Percentiles rank a stretch among this genome's conserved stretches.
Conservation (phyloP, 140 eudicot species). For the Bidens hawaiensis region DNA sequence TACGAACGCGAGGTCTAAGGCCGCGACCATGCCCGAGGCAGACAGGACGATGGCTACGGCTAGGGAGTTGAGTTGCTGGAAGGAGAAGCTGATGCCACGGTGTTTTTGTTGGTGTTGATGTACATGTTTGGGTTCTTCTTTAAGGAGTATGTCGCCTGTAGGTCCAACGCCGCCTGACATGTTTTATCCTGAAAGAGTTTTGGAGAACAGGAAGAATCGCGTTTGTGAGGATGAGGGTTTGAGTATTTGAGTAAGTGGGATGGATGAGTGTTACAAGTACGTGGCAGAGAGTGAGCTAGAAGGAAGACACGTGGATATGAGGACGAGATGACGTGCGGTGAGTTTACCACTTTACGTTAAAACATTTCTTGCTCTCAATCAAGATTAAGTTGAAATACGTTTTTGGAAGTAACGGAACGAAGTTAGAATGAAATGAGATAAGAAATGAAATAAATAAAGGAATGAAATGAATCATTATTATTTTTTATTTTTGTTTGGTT, state of each 20-base stretch:
- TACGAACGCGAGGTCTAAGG: constrained; percentile 50
- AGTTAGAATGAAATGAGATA: too few relatives aligned
- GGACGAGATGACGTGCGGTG: background rate
- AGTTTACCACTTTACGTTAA: background rate
- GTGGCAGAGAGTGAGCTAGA: background rate
- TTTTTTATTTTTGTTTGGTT: too few relatives aligned
- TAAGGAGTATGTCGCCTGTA: constrained; percentile 25
- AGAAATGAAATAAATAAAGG: too few relatives aligned
- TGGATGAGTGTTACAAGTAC: background rate
- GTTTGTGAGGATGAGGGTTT: constrained; percentile 19
- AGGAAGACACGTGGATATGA: background rate
- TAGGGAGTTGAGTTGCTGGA: constrained; percentile 60
- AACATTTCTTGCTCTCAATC: too few relatives aligned
- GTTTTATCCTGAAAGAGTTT: constrained; percentile 9
- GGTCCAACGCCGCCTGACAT: constrained; percentile 75
- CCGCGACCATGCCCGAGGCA: constrained; percentile 62
- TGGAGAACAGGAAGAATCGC: constrained; percentile 8
- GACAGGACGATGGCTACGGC: constrained; percentile 60
- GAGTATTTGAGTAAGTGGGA: background rate
- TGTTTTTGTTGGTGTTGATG: constrained; percentile 5
- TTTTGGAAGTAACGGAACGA: too few relatives aligned
- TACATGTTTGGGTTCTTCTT: constrained; percentile 18
- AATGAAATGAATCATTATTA: too few relatives aligned
- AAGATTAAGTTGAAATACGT: too few relatives aligned
- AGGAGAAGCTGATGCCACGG: constrained; percentile 31